Base-by-base conservation (phyloP, 208 protist genomes). In the Wallacemonas sp. region DNA sequence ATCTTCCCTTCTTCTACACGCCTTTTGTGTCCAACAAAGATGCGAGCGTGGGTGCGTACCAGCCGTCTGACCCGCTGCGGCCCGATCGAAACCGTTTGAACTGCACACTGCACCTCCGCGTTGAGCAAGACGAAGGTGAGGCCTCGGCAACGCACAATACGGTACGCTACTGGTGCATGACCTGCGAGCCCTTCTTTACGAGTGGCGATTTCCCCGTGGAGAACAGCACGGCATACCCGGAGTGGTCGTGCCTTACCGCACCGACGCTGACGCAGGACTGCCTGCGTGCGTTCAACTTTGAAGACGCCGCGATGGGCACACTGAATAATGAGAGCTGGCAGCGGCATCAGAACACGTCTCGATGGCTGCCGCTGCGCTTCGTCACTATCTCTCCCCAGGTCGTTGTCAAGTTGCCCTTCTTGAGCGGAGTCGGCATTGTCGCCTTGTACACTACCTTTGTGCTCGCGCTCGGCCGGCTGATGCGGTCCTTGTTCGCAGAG, bases 391-490 rank as follows among this genome's bases (percentile, higher is more conserved):
- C 82, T 0, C 83, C 90, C 62, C 59, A 63, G 11, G 73, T 86
- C 2, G 77, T 79, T 17, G 70, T 72, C 56, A 77, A 75, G 31
- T 64, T 90, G 26, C 71, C 80, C 9, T 73, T 87, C n/a, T 68
- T 95, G 39, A 77, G 79, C 38, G 68, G 76, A 39, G 68, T 92
- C 31, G 80, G 86, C 47, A 85, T 93, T 31, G 71, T 95, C 24
- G 87, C 90, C 28, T 59, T 93, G 24, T 95, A 94, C 72, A 87
- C 87, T 31, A 95, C 90, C 12, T 88, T 95, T 61, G 85, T 95
- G 11, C 59, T 95, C 28, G 83, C 85, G n/a, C 42, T 95, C 0
- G 84, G 80, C 0, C 75, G 79, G 5, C 62, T 93, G 41, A 78
- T 95, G 53, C 77, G 87, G 14, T 78, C 70, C 0, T 66, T 86